Conservation (phyloP, 2,329 filamentous ascomycete species). For the Alternaria hordeiaustralica region DNA sequence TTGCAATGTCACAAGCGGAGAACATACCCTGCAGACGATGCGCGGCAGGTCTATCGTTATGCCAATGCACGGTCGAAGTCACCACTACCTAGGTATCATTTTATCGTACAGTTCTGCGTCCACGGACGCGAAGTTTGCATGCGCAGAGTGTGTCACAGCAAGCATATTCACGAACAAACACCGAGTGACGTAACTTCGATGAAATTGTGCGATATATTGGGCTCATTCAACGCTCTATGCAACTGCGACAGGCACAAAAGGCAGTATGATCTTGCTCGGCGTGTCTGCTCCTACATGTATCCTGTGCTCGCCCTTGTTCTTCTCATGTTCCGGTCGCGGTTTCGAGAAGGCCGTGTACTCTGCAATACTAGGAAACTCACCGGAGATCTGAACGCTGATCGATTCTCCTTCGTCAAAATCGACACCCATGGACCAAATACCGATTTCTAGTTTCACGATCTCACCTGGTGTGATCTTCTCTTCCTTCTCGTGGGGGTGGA, state of each 20-base stretch:
- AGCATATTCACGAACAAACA: background rate
- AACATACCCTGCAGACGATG: background rate
- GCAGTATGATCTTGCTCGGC: conserved; percentile 50
- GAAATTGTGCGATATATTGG: background rate
- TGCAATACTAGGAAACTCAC: conserved; percentile 43
- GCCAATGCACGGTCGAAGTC: background rate
- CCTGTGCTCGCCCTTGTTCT: conserved; percentile 50
- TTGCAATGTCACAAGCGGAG: background rate
- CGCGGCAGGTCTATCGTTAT: background rate
- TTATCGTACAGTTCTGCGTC: background rate
- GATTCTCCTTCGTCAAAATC: conserved; percentile 54
- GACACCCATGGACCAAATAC: conserved; percentile 56
- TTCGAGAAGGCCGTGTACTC: conserved; percentile 46
- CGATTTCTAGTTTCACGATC: conserved; percentile 56
- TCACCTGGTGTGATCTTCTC: conserved; percentile 52
- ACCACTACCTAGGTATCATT: background rate
- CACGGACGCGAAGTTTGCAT: background rate
- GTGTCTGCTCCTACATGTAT: conserved; percentile 50
- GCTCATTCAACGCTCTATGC: background rate
- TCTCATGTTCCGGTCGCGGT: conserved; percentile 50
- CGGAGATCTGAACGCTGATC: conserved; percentile 27
- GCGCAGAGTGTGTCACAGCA: background rate
- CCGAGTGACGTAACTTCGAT: background rate
- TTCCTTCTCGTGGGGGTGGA: conserved; percentile 51
- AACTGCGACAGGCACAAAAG: conserved; percentile 33